Base-by-base conservation (phyloP, 192 early-diverging fungal species). In the Pecoramyces ruminantium region DNA sequence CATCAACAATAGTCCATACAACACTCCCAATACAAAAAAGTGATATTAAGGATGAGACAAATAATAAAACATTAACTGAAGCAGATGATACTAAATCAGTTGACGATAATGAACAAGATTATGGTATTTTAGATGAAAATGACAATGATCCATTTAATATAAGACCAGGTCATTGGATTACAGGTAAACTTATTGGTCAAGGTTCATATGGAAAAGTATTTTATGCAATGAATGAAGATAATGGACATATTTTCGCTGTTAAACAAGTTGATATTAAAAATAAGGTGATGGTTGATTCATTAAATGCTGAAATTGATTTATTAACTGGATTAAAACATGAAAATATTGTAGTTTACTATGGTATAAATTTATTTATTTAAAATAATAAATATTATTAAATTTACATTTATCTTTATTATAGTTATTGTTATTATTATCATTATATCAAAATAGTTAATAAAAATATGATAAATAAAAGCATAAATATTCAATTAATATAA, bases 141-240 rank as follows among this genome's bases (percentile, higher is more conserved):
- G 81, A 82, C 6, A 78, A 80, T 29, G 82, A 82, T 14, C 79
- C 80, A 34, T 80, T 79, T 39, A 84, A 34, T 79, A 28, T 27
- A 80, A 77, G 77, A 25, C 83, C 86, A 6, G 81, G 86, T 0
- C 84, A 89, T 77, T 98, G 95, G 94, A 93, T 94, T 80, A 91
- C 93, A 83, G 97, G 97, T 28, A 87, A 90, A 34, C 88, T 95
- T 27, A 99, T 99, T 85, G 97, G 96, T 2, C 89, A 93, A 82
- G 97, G 97, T n/a, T 95, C 95, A 25, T 99, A 97, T 89, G 97
- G 95, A n/a, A 93, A 91, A 80, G 98, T 99, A 18, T 99, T 94
- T 81, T 88, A 94, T 78, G 98, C 92, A 6, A 89, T 97, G 84
- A 95, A 98, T 87, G 8, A 16, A n/a, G 51, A 67, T 5, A 67